Conservation (phyloP, 2,329 filamentous ascomycete genomes). For the Penicillium sclerotiorum region DNA sequence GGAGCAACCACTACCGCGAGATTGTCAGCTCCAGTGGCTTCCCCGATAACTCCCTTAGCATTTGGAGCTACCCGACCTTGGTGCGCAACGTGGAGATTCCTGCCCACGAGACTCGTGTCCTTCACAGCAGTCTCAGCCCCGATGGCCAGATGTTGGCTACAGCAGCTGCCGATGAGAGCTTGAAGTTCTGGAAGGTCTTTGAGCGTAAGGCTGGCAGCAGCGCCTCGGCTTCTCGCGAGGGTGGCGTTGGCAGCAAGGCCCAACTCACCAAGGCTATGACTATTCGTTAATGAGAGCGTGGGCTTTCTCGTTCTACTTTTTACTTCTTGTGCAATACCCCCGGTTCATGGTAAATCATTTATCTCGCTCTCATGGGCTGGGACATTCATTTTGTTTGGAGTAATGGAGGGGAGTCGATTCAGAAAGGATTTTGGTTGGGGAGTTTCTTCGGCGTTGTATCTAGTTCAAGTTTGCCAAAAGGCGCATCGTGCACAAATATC, state of each 20-base stretch:
- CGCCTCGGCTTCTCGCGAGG: slow-evolving; percentile 63
- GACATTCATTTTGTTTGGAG: slow-evolving; percentile 19
- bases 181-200: slow-evolving; percentile 99
- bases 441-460: slow-evolving; percentile 19
- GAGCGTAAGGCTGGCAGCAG: slow-evolving; percentile 89
- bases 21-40: slow-evolving; percentile 97
- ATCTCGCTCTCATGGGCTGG: slow-evolving; percentile 28
- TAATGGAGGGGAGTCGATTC: slow-evolving; percentile 13
- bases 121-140: slow-evolving; percentile 95
- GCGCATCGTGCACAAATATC: slow-evolving; percentile 21
- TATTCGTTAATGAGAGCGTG: slow-evolving; percentile 63
- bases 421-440: slow-evolving; percentile 3
- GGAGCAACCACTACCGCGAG: slow-evolving; percentile 97
- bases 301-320: slow-evolving; percentile 3
- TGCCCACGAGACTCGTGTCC: slow-evolving; percentile 92
- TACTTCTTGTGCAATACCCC: slow-evolving; percentile 19
- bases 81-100: slow-evolving; percentile 98
- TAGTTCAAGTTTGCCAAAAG: slow-evolving; percentile 17
- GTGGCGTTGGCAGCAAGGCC: slow-evolving; percentile 74
- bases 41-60: slow-evolving; percentile 98
- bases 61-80: slow-evolving; percentile 97
- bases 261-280: slow-evolving; percentile 95
- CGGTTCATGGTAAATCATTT: slow-evolving; percentile 20
- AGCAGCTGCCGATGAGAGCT: slow-evolving; percentile 89
- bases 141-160: slow-evolving; percentile 98